Conservation (phyloP, 371 early-diverging fungal genomes). For the Dichotomocladium elegans region DNA sequence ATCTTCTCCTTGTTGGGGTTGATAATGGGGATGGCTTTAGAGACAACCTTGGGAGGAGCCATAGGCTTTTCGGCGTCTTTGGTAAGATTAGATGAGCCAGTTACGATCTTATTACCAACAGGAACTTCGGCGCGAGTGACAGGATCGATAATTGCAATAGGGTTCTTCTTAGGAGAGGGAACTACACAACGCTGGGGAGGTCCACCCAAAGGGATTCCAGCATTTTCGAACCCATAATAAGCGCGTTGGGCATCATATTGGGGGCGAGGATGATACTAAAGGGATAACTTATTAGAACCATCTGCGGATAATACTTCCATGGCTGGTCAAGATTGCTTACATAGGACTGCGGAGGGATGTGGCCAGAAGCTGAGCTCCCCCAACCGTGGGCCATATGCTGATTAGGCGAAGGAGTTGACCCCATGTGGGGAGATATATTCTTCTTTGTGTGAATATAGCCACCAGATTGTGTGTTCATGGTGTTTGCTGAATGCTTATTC, state of each 20-base stretch:
- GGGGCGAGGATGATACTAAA: slow-evolving; percentile 29
- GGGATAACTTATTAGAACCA: too few relatives aligned
- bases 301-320: too few relatives aligned
- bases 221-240: slow-evolving; percentile 23
- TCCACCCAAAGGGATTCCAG: slow-evolving; percentile 12
- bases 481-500: slow-evolving; percentile 29
- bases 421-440: slow-evolving; percentile 29
- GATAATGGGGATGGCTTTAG: slow-evolving; percentile 59
- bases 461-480: slow-evolving; percentile 23
- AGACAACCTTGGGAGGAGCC: slow-evolving; percentile 28
- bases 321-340: too few relatives aligned
- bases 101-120: slow-evolving; percentile 24
- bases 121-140: slow-evolving; percentile 66
- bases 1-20: slow-evolving; percentile 48
- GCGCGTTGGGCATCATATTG: slow-evolving; percentile 17
- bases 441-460: slow-evolving; percentile 25
- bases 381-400: slow-evolving; percentile 10
- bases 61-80: slow-evolving; percentile 16
- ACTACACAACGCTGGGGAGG: slow-evolving; percentile 36
- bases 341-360: slow-evolving; percentile 15
- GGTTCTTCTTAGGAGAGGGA: slow-evolving; percentile 42
- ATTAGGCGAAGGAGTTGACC: slow-evolving; percentile 28
- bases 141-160: slow-evolving; percentile 77
- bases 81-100: slow-evolving; percentile 19
- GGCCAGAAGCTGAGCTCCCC: slow-evolving; percentile 9